A percentile compares a stretch with the other conserved stretches of the same genome.
Conservation (phyloP, 768 basidiomycete genomes). For the Tulasnella sp. region DNA sequence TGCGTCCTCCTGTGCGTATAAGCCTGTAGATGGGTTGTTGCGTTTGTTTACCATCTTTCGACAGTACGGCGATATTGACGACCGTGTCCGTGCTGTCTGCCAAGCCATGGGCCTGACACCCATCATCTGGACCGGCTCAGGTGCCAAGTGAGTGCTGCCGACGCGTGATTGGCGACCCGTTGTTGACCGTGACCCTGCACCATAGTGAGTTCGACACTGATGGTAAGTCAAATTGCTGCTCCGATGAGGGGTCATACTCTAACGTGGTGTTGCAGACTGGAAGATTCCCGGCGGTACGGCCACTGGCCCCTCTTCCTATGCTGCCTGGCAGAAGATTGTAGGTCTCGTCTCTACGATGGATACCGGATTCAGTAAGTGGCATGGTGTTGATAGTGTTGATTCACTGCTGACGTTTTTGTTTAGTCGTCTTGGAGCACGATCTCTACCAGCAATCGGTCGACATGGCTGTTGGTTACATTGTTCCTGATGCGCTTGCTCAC, state of each 20-base stretch:
- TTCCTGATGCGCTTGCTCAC: slow-evolving; percentile 26
- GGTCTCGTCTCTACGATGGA: slow-evolving; percentile 42
- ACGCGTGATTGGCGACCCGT: not conserved
- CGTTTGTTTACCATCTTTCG: not conserved
- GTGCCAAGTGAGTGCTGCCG: not conserved
- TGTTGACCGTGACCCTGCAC: slow-evolving; percentile 20
- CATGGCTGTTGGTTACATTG: slow-evolving; percentile 36
- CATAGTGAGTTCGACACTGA: slow-evolving; percentile 53
- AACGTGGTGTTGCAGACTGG: too few relatives aligned
- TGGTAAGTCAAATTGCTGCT: too few relatives aligned
- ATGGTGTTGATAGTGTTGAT: not conserved
- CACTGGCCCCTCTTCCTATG: slow-evolving; percentile 48
- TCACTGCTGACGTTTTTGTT: not conserved
- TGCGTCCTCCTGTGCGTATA: slow-evolving; percentile 45
- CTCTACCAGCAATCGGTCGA: slow-evolving; percentile 44
- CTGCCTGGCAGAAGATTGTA: slow-evolving; percentile 64
- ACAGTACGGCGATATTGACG: slow-evolving; percentile 73
- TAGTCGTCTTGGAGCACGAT: slow-evolving; percentile 77
- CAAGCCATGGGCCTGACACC: slow-evolving; percentile 86
- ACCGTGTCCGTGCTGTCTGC: slow-evolving; percentile 82
- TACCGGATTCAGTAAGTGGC: slow-evolving; percentile 42
- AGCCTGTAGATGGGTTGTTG: not conserved
- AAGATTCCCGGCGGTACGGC: slow-evolving; percentile 66
- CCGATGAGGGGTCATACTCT: too few relatives aligned
- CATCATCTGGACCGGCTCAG: slow-evolving; percentile 57